Conservation (phyloP, 805 yeast species). For the Cyberlindnera xylosilytica region DNA sequence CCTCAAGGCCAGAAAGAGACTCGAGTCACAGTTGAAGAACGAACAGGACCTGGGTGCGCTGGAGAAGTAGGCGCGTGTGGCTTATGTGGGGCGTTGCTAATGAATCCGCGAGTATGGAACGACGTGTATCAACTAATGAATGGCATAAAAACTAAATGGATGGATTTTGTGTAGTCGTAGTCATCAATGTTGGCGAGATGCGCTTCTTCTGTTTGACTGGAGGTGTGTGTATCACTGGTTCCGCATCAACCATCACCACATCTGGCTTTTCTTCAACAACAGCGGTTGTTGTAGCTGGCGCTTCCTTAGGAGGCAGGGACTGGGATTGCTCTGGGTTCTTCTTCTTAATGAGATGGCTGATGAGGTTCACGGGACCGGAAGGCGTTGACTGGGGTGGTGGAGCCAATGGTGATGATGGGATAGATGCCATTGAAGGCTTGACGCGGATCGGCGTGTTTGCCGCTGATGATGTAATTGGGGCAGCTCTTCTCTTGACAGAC, state of each 20-base stretch:
- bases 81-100: background rate
- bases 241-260: slow-evolving; percentile 6
- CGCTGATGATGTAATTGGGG: background rate
- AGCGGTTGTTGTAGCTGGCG: background rate
- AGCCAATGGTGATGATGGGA: slow-evolving; percentile 8
- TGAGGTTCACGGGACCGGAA: slow-evolving; percentile 8
- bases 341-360: slow-evolving; percentile 10
- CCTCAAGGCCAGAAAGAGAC: slow-evolving; percentile 55
- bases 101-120: background rate
- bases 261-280: background rate
- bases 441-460: background rate
- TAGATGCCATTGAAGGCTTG: background rate
- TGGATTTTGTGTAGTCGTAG: background rate
- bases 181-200: slow-evolving; percentile 13
- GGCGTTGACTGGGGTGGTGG: too few species aligned
- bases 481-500: slow-evolving; percentile 5
- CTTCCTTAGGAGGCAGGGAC: slow-evolving; percentile 1
- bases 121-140: background rate
- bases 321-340: slow-evolving; percentile 3
- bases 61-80: background rate
- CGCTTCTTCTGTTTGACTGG: slow-evolving; percentile 31
- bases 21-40: slow-evolving; percentile 36
- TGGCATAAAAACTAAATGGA: background rate
- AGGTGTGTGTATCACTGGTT: slow-evolving; percentile 1
- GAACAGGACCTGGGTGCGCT: slow-evolving; percentile 23